Evolutionary conservation across 139 green algal species (phyloP), one percentile per base, ranked within the genome.

Genomic region (Cymbomonas tetramitiformis): DNA sequence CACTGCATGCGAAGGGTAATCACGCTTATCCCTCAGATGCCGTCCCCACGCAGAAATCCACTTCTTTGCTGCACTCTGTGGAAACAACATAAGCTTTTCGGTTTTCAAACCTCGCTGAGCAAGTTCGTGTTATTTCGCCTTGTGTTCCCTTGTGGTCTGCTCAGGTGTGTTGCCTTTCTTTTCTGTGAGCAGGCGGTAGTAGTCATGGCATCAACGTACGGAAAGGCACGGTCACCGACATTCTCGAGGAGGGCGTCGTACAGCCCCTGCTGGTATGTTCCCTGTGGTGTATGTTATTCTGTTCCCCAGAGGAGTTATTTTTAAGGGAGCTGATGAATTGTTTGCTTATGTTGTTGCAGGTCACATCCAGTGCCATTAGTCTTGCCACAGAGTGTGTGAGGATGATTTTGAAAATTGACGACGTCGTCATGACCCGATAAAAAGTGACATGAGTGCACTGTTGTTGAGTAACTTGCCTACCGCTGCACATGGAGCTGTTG

Each of bases 341-440:
- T n/a, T n/a, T n/a, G n/a, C n/a, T n/a, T n/a, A n/a, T n/a, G n/a
- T n/a, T n/a, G n/a, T n/a, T n/a, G n/a, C n/a, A n/a, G n/a, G 89
- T 98, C 1, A 93, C 81, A 41, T 84, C 65, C 2, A 70, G 68
- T 10, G 92, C 92, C 0, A 62, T 99, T 34, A 82, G 70, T 6
- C 79, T 99, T 30, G 92, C 92, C 2, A 89, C 86, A 0, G 92
- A 99, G 70, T 89, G 75, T 58, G 83, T 94, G 25, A 71, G 88
- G 8, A 94, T 99, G 81, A 94, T 99, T 62, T 70, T 99, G 9
- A 98, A 98, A 69, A 96, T 96, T 49, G 88, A 96, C 54, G 88
- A 96, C 65, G 86, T 95, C 23, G 81, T 94, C 48, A 82, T 80
- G 2, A 69, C 65, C 0, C 44, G 83, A 38, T 93, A 72, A 83